Evolutionary conservation across 192 early-diverging fungal genomes (phyloP).

Genomic region (Entophlyctis luteolus): DNA sequence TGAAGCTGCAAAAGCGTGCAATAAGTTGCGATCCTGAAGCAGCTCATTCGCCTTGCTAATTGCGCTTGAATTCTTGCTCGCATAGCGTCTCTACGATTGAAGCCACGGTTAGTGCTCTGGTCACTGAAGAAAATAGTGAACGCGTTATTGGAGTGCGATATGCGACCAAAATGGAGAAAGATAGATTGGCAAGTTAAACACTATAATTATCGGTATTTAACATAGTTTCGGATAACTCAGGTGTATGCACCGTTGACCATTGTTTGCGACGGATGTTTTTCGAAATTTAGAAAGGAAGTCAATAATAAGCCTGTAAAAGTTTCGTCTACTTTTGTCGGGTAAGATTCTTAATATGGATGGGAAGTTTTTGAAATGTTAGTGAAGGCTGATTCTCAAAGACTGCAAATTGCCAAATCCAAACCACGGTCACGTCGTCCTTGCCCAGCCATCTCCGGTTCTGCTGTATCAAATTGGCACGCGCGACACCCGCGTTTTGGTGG

Average conservation of each 20-base stretch:
- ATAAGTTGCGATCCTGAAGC: constrained; percentile 54
- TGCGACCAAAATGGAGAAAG: constrained; percentile 34
- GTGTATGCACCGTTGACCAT: constrained; percentile 75
- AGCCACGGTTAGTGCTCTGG: constrained; percentile 66
- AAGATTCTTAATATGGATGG: constrained; percentile 24
- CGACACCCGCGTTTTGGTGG: constrained; percentile 86
- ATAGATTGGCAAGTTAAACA: neutral
- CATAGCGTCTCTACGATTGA: constrained; percentile 72
- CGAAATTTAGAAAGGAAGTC: constrained; percentile 82
- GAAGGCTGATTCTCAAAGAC: constrained; percentile 66
- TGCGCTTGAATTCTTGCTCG: neutral
- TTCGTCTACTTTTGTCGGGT: constrained; percentile 73
- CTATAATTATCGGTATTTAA: no score
- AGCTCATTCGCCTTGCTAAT: no score
- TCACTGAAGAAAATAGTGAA: constrained; percentile 46
- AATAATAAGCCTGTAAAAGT: constrained; percentile 48
- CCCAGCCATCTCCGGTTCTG: constrained; percentile 77
- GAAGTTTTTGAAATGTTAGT: no score
- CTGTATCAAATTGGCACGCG: constrained; percentile 85
- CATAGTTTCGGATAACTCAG: constrained; percentile 11
- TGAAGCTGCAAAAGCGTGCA: constrained; percentile 50
- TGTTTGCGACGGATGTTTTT: constrained; percentile 91
- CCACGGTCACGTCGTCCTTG: constrained; percentile 90
- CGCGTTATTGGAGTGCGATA: constrained; percentile 55
- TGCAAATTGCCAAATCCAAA: constrained; percentile 72